Percentiles rank a stretch among this genome's conserved stretches.
phyloP scores from a whole-genome alignment of 139 green algal species.

The Micractinium conductrix region DNA sequence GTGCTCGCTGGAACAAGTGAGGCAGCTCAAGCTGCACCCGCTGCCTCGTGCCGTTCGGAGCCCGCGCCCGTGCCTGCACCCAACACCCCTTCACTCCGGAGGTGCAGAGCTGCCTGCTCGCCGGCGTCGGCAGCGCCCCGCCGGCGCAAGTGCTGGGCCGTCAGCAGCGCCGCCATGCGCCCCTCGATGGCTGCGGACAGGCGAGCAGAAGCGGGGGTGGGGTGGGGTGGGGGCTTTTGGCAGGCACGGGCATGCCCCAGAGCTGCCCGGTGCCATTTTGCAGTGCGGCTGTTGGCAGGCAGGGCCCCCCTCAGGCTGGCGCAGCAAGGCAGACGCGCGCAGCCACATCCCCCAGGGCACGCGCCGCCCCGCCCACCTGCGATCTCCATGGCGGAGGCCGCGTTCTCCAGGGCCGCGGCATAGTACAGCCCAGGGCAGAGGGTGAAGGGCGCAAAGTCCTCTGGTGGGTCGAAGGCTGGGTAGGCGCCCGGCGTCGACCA shows the following conservation, averaged over 20 bases:
- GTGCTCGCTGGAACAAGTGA: too few relatives aligned
- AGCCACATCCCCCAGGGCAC: too few relatives aligned
- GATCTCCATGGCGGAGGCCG: conserved; percentile 77
- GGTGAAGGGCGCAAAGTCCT: conserved; percentile 73
- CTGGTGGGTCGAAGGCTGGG: conserved; percentile 64
- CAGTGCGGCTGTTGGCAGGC: too few relatives aligned
- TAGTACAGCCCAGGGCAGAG: conserved; percentile 67
- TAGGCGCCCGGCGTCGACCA: conserved; percentile 10
- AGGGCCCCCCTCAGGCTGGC: too few relatives aligned
- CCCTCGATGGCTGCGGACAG: conserved; percentile 64
- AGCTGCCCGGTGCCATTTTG: too few relatives aligned
- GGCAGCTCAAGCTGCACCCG: not conserved
- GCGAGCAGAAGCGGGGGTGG: too few relatives aligned
- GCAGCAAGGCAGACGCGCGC: too few relatives aligned
- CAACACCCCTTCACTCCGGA: too few relatives aligned
- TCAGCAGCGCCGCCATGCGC: conserved; percentile 65
- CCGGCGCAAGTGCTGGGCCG: conserved; percentile 41
- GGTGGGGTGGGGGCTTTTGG: too few relatives aligned
- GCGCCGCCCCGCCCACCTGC: too few relatives aligned
- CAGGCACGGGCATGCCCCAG: too few relatives aligned
- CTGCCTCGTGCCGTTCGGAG: not conserved
- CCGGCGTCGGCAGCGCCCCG: not conserved
- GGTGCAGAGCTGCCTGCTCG: not conserved
- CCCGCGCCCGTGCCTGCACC: too few relatives aligned
- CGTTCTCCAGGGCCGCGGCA: conserved; percentile 69